Percentiles rank a stretch among this genome's conserved stretches.
Evolutionary conservation across 306 rosid species (phyloP).

Genomic region (Nissolia schottii): DNA sequence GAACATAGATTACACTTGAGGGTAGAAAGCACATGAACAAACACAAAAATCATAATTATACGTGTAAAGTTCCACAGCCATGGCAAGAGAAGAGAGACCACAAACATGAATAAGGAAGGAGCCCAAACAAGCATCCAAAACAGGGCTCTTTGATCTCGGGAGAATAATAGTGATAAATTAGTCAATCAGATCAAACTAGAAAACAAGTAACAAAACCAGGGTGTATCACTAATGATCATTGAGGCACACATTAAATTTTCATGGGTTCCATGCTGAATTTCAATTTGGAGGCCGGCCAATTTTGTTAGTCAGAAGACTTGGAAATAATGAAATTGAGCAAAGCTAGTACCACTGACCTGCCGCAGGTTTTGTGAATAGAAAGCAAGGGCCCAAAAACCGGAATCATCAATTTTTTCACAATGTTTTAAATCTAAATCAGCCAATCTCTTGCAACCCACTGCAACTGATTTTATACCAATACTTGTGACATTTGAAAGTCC

Average conservation of each 20-base stretch:
- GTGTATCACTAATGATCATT: background rate
- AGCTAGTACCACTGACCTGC: conserved; percentile 38
- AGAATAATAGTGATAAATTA: background rate
- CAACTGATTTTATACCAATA: conserved; percentile 46
- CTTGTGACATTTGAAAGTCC: conserved; percentile 49
- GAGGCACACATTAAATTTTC: background rate
- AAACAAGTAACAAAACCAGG: background rate
- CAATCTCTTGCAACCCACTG: conserved; percentile 49
- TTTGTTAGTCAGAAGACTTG: background rate
- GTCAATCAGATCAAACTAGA: conserved; percentile 7
- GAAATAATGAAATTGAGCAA: background rate
- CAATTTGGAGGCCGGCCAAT: background rate
- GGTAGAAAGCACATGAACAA: background rate
- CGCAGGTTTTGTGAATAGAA: conserved; percentile 48
- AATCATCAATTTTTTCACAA: conserved; percentile 52
- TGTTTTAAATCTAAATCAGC: conserved; percentile 57
- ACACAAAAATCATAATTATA: background rate
- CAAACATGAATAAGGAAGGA: background rate
- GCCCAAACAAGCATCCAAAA: background rate
- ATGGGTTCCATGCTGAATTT: background rate
- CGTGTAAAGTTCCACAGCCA: background rate
- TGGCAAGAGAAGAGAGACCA: background rate
- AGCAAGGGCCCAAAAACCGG: conserved; percentile 58
- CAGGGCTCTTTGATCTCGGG: background rate
- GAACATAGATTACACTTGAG: background rate